Evolutionary conservation across 331 rosid species (phyloP), one percentile per base, ranked within the genome.

Genomic region (Quercus phellos): DNA sequence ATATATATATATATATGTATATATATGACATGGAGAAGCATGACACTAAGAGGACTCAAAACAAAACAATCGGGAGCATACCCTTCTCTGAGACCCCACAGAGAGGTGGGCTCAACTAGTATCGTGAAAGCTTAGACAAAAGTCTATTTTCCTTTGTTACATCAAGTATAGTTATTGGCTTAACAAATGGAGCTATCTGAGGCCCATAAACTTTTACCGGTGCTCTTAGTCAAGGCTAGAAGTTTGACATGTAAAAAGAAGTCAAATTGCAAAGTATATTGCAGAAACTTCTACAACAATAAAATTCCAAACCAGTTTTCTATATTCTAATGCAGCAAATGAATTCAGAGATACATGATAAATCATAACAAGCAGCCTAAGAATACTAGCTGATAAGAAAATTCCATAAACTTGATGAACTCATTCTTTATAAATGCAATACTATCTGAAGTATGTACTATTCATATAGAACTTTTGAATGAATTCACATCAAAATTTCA

Each of bases 81-180:
- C 98, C 98, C 99, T 90, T 95, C 99, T 87, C 89, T 93, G 76
- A 93, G 99, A 77, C 96, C 92, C 97, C 51, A 4, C 96, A 4
- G 99, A 90, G 83, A 95, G 94, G 74, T 93, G 78, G 94, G 99
- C 67, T 91, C 96, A 3, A 93, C 90, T 63, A 95, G 94, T 97
- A 95, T 74, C 90, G 76, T 76, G 93, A 70, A 79, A 95, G 83
- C 87, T 80, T 12, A 98, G 96, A 67, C 97, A 93, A 60, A 87
- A 74, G 77, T 92, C 99, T 79, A 90, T 95, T 93, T 69, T 83
- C 96, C 76, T 88, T 92, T 17, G 90, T 90, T 70, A 90, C 81
- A 32, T 94, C 88, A 73, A 89, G 97, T 17, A 88, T 88, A 34
- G 96, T 94, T 13, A 86, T 68, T 54, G 98, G 96, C 79, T 93